Evolutionary conservation across 1,284 basidiomycete species (phyloP).

Genomic region (Sutorius eximius): DNA sequence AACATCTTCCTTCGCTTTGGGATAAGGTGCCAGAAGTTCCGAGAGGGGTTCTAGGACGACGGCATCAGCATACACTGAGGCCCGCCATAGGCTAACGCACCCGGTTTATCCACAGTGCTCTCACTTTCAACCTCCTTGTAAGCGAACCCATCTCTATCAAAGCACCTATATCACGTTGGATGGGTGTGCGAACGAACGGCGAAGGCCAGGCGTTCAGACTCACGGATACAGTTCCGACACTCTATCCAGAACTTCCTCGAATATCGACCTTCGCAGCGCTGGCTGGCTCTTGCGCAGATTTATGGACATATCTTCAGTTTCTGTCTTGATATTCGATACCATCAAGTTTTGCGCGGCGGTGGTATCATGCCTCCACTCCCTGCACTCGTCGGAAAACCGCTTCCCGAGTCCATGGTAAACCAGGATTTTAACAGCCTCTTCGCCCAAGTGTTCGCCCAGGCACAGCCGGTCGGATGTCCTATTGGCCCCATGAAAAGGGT

Average conservation of each 20-base stretch:
- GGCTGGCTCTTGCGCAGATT: slow-evolving; percentile 9
- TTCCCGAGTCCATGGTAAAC: slow-evolving; percentile 31
- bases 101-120: neutral
- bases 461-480: slow-evolving; percentile 31
- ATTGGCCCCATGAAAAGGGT: neutral
- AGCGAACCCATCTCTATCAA: slow-evolving; percentile 15
- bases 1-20: slow-evolving; percentile 17
- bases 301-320: neutral
- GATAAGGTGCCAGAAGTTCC: slow-evolving; percentile 15
- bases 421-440: slow-evolving; percentile 32
- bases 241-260: slow-evolving; percentile 25
- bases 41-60: slow-evolving; percentile 14
- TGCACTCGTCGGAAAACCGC: slow-evolving; percentile 25
- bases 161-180: slow-evolving; percentile 9
- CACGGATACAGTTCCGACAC: slow-evolving; percentile 30
- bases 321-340: neutral
- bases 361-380: slow-evolving; percentile 23
- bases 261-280: slow-evolving; percentile 15
- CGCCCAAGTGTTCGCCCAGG: slow-evolving; percentile 29
- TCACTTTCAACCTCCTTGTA: neutral
- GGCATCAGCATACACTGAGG: neutral
- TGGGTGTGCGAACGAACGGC: neutral
- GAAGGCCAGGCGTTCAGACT: neutral
- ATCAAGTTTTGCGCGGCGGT: neutral
- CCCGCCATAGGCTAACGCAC: slow-evolving; percentile 8